Base-by-base conservation (phyloP, 495 filamentous ascomycete genomes). In the Penicillium canescens region DNA sequence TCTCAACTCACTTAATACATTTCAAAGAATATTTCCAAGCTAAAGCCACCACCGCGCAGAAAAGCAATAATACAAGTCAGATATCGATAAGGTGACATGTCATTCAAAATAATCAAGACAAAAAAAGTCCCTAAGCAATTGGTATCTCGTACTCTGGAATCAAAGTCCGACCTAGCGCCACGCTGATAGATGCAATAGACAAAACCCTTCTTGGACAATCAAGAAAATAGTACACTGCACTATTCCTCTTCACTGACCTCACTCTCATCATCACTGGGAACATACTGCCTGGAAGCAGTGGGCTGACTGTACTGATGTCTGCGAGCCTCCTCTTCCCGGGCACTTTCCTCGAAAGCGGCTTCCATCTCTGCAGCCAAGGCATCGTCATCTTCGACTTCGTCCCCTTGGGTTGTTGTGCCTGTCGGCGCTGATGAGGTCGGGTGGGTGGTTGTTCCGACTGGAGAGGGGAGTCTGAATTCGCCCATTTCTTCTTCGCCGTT, bases 241-340 rank as follows among this genome's bases (percentile, higher is more conserved):
- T 54, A 79, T 56, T 79, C 76, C 54, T 79, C 76, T 52, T 79
- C 76, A 35, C 76, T 79, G 21, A 79, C 71, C 54, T 79, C 76
- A 41, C 76, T 79, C 55, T 79, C 76, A 53, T 79, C 76, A 20
- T 78, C 74, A 54, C 74, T 77, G 16, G 62, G 54, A 24, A 71
- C 61, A 50, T 73, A 77, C 26, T 68, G 66, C 21, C 65, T 57
- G n/a, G 62, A 59, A 16, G 52, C 33, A 2, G 59, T 35, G n/a
- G 58, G 52, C 40, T 75, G 68, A 14, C 38, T 50, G 21, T 70
- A 69, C 16, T 69, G 66, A 20, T 70, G 69, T 16, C 54, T 70
- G 14, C 64, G 62, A 7, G 72, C 69, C 46, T 74, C 66, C 46
- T 76, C 68, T 51, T 74, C 71, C 6, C 65, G 63, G 0, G 69